A percentile compares a stretch with the other conserved stretches of the same genome.
These are phyloP conservation scores for Gaertneriomyces sp. DNA, from an alignment of 192 early-diverging fungal genomes.

Conservation along the genomic window DNA sequence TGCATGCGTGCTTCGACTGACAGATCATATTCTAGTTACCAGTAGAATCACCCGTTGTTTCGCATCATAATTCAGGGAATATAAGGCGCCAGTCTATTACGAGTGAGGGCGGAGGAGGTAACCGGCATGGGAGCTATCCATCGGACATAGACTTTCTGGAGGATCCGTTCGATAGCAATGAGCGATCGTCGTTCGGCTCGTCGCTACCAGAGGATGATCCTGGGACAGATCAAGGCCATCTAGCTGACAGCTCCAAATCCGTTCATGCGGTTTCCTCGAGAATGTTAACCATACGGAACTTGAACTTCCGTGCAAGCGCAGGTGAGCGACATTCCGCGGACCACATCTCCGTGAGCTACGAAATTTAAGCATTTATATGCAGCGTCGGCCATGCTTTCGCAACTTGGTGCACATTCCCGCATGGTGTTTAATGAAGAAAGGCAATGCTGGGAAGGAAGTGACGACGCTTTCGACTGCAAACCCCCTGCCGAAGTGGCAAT, in stretches of 20 bases:
- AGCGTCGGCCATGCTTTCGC: conserved; percentile 22
- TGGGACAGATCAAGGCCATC: too few species aligned
- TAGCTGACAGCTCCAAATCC: neutral
- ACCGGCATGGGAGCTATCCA: conserved; percentile 15
- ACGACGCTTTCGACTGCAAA: neutral
- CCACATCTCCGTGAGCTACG: too few species aligned
- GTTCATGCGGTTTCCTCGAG: neutral
- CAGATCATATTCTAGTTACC: too few species aligned
- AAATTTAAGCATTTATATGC: neutral
- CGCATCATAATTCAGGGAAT: too few species aligned
- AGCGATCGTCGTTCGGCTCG: too few species aligned
- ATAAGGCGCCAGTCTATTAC: too few species aligned
- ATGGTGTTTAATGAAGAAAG: conserved; percentile 31
- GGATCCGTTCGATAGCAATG: conserved; percentile 4
- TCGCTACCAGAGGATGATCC: too few species aligned
- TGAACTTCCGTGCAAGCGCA: conserved; percentile 4
- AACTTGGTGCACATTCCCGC: conserved; percentile 27
- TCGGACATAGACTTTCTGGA: conserved; percentile 35
- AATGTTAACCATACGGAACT: conserved; percentile 20
- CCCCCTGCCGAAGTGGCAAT: neutral
- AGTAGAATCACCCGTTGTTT: too few species aligned
- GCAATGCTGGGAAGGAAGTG: conserved; percentile 31
- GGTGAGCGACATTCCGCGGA: neutral
- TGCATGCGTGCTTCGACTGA: too few species aligned
- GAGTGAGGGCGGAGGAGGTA: too few species aligned